Base-by-base conservation (phyloP, 2,329 filamentous ascomycete species). In the Apiospora pterosperma region DNA sequence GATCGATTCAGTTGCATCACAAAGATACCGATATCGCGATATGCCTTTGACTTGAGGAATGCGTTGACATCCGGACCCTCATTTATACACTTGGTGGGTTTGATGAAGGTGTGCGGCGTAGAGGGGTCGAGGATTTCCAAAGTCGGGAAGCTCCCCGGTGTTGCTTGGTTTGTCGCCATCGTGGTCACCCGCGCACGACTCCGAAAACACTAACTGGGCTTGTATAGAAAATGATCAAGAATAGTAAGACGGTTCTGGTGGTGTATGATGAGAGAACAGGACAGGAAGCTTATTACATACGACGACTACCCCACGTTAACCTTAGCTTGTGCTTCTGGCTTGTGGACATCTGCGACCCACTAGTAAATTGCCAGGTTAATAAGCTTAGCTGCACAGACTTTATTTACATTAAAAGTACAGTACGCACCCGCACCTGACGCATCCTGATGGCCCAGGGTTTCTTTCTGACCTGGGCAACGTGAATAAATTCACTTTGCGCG, bases 1-100 rank as follows among this genome's bases (percentile, higher is more conserved):
- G 94, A 86, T 65, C 90, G 88, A 76, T 97, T 98, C 60, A 99
- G 88, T 79, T 98, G 96, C 69, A 97, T 84, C 59, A 98, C 81
- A 76, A 97, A 98, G 59, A 87, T 85, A 77, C 92, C 91, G 63
- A 99, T 92, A 74, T 97, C 93, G 65, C 88, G 85, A 79, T 98
- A 97, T 55, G 93, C 96, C 69, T 86, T 87, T 60, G 92, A 93
- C 10, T 84, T 85, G 62, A 97, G 86, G 77, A 98, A 99, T 67
- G 85, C 86, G 23, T 86, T 77, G 63, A 99, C 91, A 82, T 98
- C 93, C 66, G 89, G 81, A 64, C 90, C 90, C 72, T 96, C 92
- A 78, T 97, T 85, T 79, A 99, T 99, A 73, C 84, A 84, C 78
- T 98, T 99, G 64, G 76, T 75, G 0, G 96, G 96, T 48, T 81